Evolutionary conservation across 2,329 filamentous ascomycete species (phyloP).

Genomic region (Knufia petricola): DNA sequence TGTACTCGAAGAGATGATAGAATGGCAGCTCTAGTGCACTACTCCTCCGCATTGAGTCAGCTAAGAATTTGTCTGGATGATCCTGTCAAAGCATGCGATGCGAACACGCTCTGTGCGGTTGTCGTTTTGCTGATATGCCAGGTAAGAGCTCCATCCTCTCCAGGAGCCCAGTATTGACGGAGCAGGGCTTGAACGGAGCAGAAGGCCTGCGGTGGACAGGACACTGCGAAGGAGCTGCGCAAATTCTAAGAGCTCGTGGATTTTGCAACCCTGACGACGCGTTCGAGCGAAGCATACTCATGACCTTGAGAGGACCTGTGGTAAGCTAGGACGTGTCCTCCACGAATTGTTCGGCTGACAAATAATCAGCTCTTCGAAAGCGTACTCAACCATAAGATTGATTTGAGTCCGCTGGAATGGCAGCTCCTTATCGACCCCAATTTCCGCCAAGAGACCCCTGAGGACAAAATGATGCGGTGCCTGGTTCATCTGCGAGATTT

Average conservation of each 20-base stretch:
- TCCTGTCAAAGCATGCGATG: conserved; percentile 24
- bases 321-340: no score
- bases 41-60: conserved; percentile 25
- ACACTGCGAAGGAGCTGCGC: conserved; percentile 18
- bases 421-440: conserved; percentile 26
- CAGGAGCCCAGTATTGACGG: not conserved
- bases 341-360: no score
- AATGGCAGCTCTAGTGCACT: conserved; percentile 24
- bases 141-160: conserved; percentile 10
- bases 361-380: conserved; percentile 26
- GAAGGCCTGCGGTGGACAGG: not conserved
- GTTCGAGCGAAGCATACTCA: conserved; percentile 29
- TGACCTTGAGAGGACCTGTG: conserved; percentile 29
- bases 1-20: conserved; percentile 19
- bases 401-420: conserved; percentile 29
- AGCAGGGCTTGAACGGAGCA: no score
- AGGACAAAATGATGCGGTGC: conserved; percentile 26
- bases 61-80: conserved; percentile 27
- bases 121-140: conserved; percentile 29
- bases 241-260: conserved; percentile 28
- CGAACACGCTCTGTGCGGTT: conserved; percentile 31
- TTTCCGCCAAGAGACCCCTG: conserved; percentile 22
- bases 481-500: conserved; percentile 26
- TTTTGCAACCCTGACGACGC: conserved; percentile 25
- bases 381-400: conserved; percentile 28